Conservation (phyloP, 108 stramenopile species). For the Seminavis robusta region DNA sequence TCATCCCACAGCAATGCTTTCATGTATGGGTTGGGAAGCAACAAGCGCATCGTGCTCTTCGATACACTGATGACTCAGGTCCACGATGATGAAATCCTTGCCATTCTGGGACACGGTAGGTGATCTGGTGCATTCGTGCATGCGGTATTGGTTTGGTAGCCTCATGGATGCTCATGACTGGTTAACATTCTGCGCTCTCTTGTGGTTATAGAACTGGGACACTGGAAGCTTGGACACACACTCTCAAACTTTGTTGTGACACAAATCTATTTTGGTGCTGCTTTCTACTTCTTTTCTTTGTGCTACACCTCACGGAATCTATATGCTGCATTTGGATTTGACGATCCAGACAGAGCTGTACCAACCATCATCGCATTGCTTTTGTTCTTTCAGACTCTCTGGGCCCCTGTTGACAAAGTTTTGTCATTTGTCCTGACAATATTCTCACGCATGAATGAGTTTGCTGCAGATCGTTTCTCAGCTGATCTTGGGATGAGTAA, state of each 20-base stretch:
- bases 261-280: conserved; percentile 86
- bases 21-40: conserved; percentile 97
- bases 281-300: conserved; percentile 89
- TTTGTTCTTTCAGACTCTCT: conserved; percentile 89
- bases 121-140: conserved; percentile 61
- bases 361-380: conserved; percentile 91
- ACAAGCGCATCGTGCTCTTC: conserved; percentile 98
- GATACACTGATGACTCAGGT: conserved; percentile 94
- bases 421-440: conserved; percentile 87
- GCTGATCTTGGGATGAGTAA: conserved; percentile 77
- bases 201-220: conserved; percentile 85
- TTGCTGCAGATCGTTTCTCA: conserved; percentile 94
- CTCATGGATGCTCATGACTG: background rate
- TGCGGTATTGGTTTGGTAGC: background rate
- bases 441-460: conserved; percentile 85
- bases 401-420: conserved; percentile 97
- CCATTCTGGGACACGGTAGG: conserved; percentile 93
- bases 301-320: conserved; percentile 66
- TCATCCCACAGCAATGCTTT: conserved; percentile 98
- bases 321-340: conserved; percentile 95
- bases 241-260: conserved; percentile 87
- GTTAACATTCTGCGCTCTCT: conserved; percentile 6
- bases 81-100: conserved; percentile 85
- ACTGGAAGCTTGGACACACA: conserved; percentile 99
- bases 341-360: conserved; percentile 48